Evolutionary conservation across 305 asterid genomes (phyloP).

Genomic region (Fraxinus paxiana): DNA sequence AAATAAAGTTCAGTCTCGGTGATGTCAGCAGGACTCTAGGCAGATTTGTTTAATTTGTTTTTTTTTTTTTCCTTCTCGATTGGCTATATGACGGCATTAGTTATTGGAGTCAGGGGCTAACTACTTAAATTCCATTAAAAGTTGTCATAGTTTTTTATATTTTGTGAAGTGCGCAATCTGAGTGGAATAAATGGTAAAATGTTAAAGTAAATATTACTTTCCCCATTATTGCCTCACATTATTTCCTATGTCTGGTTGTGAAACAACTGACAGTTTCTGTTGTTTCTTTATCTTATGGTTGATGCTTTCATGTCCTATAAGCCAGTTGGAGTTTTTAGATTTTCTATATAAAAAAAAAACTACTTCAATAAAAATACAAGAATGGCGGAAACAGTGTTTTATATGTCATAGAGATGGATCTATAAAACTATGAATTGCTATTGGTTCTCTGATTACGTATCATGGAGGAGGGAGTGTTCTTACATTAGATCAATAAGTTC

Average conservation of each 20-base stretch:
- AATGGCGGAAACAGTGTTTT: neutral
- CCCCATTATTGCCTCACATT: neutral
- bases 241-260: neutral
- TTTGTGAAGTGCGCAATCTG: neutral
- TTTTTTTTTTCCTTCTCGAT: neutral
- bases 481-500: neutral
- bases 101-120: neutral
- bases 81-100: neutral
- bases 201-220: neutral
- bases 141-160: neutral
- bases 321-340: neutral
- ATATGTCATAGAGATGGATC: neutral
- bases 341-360: neutral
- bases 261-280: neutral
- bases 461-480: neutral
- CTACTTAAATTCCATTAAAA: neutral
- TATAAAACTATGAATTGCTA: neutral
- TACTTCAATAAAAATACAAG: neutral
- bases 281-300: neutral
- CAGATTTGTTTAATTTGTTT: neutral
- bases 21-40: neutral
- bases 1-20: neutral
- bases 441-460: neutral
- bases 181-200: neutral
- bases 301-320: neutral